Conservation (phyloP, 75 land plant genomes). For the Picea sitchensis region DNA sequence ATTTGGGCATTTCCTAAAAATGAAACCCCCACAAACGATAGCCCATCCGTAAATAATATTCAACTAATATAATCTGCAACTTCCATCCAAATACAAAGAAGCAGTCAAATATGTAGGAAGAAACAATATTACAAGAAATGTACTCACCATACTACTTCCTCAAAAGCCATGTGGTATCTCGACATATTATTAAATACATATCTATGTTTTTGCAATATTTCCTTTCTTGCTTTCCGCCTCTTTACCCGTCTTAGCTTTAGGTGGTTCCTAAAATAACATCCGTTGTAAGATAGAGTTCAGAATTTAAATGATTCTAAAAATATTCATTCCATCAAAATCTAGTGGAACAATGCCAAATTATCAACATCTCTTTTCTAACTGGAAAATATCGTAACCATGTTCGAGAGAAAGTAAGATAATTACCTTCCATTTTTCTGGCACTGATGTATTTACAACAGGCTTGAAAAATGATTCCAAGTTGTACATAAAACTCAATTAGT, state of each 20-base stretch:
- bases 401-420: conserved; percentile 1
- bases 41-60: not conserved
- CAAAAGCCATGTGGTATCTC: not conserved
- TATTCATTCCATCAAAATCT: not conserved
- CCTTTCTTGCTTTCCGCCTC: conserved; percentile 29
- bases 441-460: conserved; percentile 38
- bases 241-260: conserved; percentile 21
- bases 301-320: too few relatives aligned
- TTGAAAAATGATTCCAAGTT: conserved; percentile 83
- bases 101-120: not conserved
- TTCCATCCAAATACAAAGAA: not conserved
- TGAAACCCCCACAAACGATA: not conserved
- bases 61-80: not conserved
- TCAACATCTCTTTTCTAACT: conserved; percentile 18
- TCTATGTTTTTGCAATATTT: conserved; percentile 21
- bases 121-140: not conserved
- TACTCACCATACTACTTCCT: not conserved
- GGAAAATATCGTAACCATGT: not conserved
- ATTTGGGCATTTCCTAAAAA: not conserved
- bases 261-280: conserved; percentile 13
- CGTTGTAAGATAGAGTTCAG: too few relatives aligned
- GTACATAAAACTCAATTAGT: conserved; percentile 12
- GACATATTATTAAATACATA: not conserved
- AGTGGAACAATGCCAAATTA: conserved; percentile 17
- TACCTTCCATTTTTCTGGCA: conserved; percentile 62